Evolutionary conservation across 2,329 filamentous ascomycete genomes (phyloP), one percentile per base, ranked within the genome.

Genomic region (Penicillium sp.): DNA sequence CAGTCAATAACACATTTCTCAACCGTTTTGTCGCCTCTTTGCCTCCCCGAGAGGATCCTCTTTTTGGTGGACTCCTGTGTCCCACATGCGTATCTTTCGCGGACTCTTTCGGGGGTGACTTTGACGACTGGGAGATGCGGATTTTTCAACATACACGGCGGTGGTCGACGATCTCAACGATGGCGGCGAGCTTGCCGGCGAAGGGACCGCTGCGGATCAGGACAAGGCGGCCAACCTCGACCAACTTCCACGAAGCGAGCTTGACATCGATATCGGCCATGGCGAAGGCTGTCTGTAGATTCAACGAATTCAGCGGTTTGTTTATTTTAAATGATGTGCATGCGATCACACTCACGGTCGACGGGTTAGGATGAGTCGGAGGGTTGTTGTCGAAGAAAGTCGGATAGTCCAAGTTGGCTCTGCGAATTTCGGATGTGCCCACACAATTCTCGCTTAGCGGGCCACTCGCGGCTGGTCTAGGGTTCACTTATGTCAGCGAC

Each of bases 141-240:
- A 53, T 59, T 62, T 58, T 61, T 53, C 62, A 44, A 92, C 95
- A 79, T 96, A 99, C 95, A 83, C 95, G 92, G 88, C 96, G 97
- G 90, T 99, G 93, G 84, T 99, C 95, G 84, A 99, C 95, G 82
- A 99, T 98, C 88, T 99, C 93, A 82, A 96, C 92, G 77, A 99
- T 93, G 75, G 88, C 84, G 75, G 93, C 96, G 74, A 98, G 87
- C 79, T 91, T 91, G 83, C 93, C 93, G 71, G 84, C 83, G 84
- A 83, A 90, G 73, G 88, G 88, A 77, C 92, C 90, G 77, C 86
- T 83, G 81, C 91, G 89, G 84, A 98, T 88, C 80, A 96, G 88
- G 79, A 96, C 89, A 77, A 99, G 88, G 79, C 95, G 92, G 88
- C 95, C 95, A 81, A 97, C 91, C 89, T 99, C 93, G 80, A 99